These are phyloP conservation scores for Chaetomium sp. DNA, from an alignment of 2,329 filamentous ascomycete species.

Conservation along the genomic window DNA sequence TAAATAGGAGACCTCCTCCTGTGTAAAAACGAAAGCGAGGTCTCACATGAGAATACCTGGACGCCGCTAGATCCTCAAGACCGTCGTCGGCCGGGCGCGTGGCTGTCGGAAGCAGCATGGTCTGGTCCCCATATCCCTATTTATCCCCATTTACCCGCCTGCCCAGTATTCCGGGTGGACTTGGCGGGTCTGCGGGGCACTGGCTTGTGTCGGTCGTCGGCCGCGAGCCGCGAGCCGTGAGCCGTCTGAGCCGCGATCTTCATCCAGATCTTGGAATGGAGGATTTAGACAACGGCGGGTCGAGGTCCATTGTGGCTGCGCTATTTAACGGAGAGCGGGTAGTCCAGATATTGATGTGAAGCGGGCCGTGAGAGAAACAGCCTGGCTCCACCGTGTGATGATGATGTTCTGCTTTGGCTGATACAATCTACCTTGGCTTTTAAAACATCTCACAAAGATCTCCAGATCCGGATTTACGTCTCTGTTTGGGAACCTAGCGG, in stretches of 20 bases:
- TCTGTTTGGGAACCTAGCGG: too few species aligned
- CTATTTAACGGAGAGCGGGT: too few species aligned
- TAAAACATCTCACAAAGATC: too few species aligned
- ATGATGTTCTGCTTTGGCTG: too few species aligned
- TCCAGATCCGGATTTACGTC: too few species aligned
- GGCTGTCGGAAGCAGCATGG: conserved; percentile 16
- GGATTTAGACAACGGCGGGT: too few species aligned
- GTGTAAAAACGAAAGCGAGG: too few species aligned
- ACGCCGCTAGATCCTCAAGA: background rate
- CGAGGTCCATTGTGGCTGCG: too few species aligned
- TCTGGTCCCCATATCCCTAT: conserved; percentile 23
- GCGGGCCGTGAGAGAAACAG: too few species aligned
- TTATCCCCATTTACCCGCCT: conserved; percentile 35
- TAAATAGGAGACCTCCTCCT: background rate
- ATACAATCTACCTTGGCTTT: too few species aligned
- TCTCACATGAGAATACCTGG: background rate
- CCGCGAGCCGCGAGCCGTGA: background rate
- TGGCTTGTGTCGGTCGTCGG: conserved; percentile 4
- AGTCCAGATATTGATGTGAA: too few species aligned
- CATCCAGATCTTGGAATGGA: background rate
- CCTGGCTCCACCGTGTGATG: too few species aligned
- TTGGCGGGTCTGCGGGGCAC: conserved; percentile 18
- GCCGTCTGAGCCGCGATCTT: background rate
- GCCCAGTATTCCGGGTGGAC: conserved; percentile 17
- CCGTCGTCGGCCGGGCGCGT: conserved; percentile 21